A percentile compares a stretch with the other conserved stretches of the same genome.
These are phyloP conservation scores for Kondoa malvinella DNA, from an alignment of 768 basidiomycete genomes.

Conservation along the genomic window DNA sequence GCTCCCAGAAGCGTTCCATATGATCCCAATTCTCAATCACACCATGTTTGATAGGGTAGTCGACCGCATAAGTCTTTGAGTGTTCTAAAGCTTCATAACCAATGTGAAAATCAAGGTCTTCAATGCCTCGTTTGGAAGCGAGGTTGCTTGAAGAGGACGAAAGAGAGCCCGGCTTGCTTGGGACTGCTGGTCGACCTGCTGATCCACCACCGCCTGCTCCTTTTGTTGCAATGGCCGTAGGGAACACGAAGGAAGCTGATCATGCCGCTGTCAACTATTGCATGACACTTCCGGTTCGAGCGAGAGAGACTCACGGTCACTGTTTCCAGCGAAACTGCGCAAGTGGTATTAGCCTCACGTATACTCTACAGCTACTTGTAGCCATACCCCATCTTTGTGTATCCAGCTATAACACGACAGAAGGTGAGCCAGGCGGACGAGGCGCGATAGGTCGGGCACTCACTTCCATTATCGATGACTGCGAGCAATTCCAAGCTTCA, in stretches of 20 bases:
- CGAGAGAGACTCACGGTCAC: constrained; percentile 45
- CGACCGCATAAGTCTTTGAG: constrained; percentile 83
- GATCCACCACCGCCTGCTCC: constrained; percentile 39
- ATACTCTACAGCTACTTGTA: neutral
- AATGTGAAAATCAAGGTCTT: constrained; percentile 99
- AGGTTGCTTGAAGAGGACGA: constrained; percentile 65
- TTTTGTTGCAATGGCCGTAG: constrained; percentile 86
- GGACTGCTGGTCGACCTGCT: constrained; percentile 39
- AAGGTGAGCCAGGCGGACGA: neutral
- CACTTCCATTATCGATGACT: constrained; percentile 9
- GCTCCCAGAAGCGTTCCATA: constrained; percentile 57
- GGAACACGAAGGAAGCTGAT: constrained; percentile 79
- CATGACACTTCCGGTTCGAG: constrained; percentile 96
- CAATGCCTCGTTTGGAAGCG: constrained; percentile 89
- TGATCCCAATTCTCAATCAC: constrained; percentile 67
- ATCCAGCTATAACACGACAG: constrained; percentile 44
- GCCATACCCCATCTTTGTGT: constrained; percentile 70
- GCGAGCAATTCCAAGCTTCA: neutral
- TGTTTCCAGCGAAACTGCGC: neutral
- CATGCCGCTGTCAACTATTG: neutral
- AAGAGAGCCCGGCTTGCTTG: constrained; percentile 33
- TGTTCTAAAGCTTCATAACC: constrained; percentile 95
- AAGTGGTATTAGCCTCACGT: constrained; percentile 1
- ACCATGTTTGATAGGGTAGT: constrained; percentile 93
- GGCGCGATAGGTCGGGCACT: neutral